A percentile compares a stretch with the other conserved stretches of the same genome.
Evolutionary conservation across 192 early-diverging fungal species (phyloP).

Genomic region (Thamnidium elegans): DNA sequence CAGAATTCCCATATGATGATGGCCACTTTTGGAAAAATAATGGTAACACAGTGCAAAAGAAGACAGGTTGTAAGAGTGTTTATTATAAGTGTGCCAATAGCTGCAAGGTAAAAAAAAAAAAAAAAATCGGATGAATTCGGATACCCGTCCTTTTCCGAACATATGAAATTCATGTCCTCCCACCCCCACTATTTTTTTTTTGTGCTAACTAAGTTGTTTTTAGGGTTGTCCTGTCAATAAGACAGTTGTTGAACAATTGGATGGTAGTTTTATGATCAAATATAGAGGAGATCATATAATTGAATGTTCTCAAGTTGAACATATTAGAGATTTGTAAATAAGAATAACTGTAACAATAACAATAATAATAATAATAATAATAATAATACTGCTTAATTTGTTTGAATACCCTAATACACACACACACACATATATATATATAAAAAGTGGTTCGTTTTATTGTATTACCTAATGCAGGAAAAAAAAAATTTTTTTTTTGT

Average conservation of each 20-base stretch:
- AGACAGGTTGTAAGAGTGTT: slow-evolving; percentile 55
- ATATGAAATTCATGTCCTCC: not conserved
- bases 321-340: slow-evolving; percentile 35
- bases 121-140: slow-evolving; percentile 3
- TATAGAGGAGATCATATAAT: slow-evolving; percentile 54
- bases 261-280: slow-evolving; percentile 53
- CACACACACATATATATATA: too few relatives aligned
- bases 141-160: not conserved
- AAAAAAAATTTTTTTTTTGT: too few relatives aligned
- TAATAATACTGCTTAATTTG: too few relatives aligned
- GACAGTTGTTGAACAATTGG: slow-evolving; percentile 51
- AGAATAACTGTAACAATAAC: not conserved
- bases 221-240: slow-evolving; percentile 50
- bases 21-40: slow-evolving; percentile 58
- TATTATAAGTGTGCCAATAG: slow-evolving; percentile 62
- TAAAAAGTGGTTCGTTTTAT: too few relatives aligned
- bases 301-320: slow-evolving; percentile 48
- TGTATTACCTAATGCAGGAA: too few relatives aligned
- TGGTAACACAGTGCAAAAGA: slow-evolving; percentile 57
- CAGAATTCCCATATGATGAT: slow-evolving; percentile 46
- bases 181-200: not conserved
- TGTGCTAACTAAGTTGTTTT: not conserved
- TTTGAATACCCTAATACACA: too few relatives aligned
- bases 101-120: slow-evolving; percentile 38
- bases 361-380: too few relatives aligned